Evolutionary conservation across 2,329 filamentous ascomycete genomes (phyloP).

Genomic region (Zymoseptoria ardabiliae): DNA sequence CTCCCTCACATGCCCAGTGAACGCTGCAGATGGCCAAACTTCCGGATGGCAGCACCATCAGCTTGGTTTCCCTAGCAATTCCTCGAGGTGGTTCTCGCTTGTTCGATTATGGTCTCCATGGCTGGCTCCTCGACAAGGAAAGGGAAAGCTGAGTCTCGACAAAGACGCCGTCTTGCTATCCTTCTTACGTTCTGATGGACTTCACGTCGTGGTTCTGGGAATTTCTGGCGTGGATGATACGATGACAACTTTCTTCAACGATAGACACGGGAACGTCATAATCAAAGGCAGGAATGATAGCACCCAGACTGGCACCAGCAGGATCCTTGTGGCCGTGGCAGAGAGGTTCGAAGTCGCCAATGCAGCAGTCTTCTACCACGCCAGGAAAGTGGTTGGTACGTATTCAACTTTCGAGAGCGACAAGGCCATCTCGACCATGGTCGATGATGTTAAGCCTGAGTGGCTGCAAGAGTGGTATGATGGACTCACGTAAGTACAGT

Average conservation of each 20-base stretch:
- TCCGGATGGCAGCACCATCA: conserved; percentile 51
- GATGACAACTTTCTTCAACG: conserved; percentile 60
- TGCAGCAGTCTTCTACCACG: conserved; percentile 78
- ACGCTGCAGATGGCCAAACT: conserved; percentile 48
- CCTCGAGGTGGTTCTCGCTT: conserved; percentile 71
- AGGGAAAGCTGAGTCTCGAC: conserved; percentile 56
- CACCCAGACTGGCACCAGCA: conserved; percentile 46
- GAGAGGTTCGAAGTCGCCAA: conserved; percentile 67
- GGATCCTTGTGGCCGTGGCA: conserved; percentile 63
- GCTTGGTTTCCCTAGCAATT: conserved; percentile 58
- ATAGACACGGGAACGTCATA: conserved; percentile 56
- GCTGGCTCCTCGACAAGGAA: conserved; percentile 82
- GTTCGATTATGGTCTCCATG: conserved; percentile 75
- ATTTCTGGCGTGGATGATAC: conserved; percentile 68
- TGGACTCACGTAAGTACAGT: not conserved
- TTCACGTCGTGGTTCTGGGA: conserved; percentile 69
- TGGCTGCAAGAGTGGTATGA: conserved; percentile 71
- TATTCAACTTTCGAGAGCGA: conserved; percentile 38
- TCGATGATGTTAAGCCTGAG: conserved; percentile 43
- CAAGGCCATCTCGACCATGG: conserved; percentile 40
- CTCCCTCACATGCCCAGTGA: conserved; percentile 53
- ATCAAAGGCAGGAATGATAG: conserved; percentile 68
- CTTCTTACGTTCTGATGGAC: conserved; percentile 65
- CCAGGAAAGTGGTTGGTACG: conserved; percentile 56
- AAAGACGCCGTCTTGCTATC: conserved; percentile 73